These are phyloP conservation scores for Collybia sordida DNA, from an alignment of 768 basidiomycete species.

Conservation along the genomic window DNA sequence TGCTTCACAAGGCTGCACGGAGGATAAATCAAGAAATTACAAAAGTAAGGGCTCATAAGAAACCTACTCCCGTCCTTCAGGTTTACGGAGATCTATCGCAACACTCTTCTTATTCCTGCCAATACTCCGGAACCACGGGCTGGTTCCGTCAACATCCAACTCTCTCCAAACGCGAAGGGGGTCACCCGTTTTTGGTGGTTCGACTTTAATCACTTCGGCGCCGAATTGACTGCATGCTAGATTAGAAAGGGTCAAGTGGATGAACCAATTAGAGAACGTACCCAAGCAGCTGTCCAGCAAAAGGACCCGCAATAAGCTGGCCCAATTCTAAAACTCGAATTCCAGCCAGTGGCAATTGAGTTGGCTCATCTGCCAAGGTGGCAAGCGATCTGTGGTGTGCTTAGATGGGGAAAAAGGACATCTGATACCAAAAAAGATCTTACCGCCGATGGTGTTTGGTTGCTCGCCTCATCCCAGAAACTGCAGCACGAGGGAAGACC, in stretches of 20 bases:
- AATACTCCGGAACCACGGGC: constrained; percentile 75
- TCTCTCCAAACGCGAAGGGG: constrained; percentile 73
- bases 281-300: constrained; percentile 73
- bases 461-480: no score
- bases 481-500: no score
- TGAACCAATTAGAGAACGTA: constrained; percentile 22
- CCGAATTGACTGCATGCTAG: constrained; percentile 55
- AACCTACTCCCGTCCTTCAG: constrained; percentile 47
- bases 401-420: no score
- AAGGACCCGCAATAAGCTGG: constrained; percentile 71
- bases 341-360: constrained; percentile 57
- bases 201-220: constrained; percentile 73
- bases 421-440: no score
- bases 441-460: no score
- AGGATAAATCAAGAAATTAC: not conserved
- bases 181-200: constrained; percentile 62
- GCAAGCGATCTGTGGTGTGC: constrained; percentile 8
- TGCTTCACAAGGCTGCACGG: constrained; percentile 52
- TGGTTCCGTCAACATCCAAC: constrained; percentile 66
- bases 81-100: constrained; percentile 60
- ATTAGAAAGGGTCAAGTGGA: not conserved
- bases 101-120: constrained; percentile 76
- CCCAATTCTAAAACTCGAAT: constrained; percentile 69
- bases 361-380: constrained; percentile 11
- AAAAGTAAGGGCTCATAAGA: not conserved